phyloP scores from a whole-genome alignment of 345 rosid species.

The Sapria himalayana region DNA sequence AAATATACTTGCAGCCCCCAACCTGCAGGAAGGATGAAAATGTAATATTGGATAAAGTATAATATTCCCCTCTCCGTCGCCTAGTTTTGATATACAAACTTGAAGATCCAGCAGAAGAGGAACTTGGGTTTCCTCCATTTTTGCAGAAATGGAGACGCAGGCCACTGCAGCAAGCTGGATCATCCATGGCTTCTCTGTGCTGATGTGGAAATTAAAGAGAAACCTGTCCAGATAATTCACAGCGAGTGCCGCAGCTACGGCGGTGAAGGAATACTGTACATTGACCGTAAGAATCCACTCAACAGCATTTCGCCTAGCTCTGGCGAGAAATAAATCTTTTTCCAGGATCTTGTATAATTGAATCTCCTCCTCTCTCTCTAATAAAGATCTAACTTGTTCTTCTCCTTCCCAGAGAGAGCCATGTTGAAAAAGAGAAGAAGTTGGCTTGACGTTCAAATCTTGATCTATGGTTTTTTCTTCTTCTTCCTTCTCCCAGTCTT shows the following conservation, averaged over 20 bases:
- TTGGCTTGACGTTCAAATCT: neutral
- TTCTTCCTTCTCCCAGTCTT: conserved; percentile 24
- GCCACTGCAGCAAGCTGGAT: conserved; percentile 69
- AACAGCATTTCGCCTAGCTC: conserved; percentile 41
- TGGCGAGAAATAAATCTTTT: conserved; percentile 12
- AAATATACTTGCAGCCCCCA: conserved; percentile 43
- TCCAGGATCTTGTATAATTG: conserved; percentile 11
- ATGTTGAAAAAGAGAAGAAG: conserved; percentile 22
- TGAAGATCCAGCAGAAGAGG: conserved; percentile 77
- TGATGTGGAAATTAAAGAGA: conserved; percentile 23
- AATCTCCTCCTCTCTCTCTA: conserved; percentile 24
- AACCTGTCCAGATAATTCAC: conserved; percentile 74
- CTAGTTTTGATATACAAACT: conserved; percentile 16
- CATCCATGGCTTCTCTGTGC: conserved; percentile 74
- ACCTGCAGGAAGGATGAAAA: too few species aligned
- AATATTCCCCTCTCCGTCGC: too few species aligned
- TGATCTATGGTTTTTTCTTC: conserved; percentile 4
- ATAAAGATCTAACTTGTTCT: conserved; percentile 25
- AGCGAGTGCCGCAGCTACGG: conserved; percentile 53
- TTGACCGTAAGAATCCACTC: conserved; percentile 61
- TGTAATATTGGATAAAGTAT: too few species aligned
- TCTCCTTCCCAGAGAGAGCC: conserved; percentile 63
- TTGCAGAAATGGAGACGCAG: conserved; percentile 83
- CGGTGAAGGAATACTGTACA: conserved; percentile 44
- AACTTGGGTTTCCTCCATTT: conserved; percentile 73